Base-by-base conservation (phyloP, 2,329 filamentous ascomycete species). In the Aspergillus clavatus region DNA sequence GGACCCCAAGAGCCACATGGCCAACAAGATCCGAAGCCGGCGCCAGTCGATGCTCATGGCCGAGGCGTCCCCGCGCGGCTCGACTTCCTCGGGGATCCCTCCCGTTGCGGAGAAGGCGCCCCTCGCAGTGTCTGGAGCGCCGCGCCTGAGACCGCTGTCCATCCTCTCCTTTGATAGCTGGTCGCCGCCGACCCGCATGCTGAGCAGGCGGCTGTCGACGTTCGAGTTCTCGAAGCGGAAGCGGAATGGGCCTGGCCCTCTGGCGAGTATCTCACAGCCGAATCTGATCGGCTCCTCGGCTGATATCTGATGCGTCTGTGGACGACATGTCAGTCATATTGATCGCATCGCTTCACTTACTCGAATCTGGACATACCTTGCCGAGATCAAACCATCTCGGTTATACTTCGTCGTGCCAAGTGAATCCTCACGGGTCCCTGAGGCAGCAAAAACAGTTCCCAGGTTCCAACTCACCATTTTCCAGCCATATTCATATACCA, bases 201-300 rank as follows among this genome's bases (percentile, higher is more conserved):
- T 65, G 38, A 60, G 57, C 23, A 55, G 59, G 3, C 46, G 61
- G 6, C 50, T 66, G 2, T 57, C 57, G 6, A 42, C 55, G 11
- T 56, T 64, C 3, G 48, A 16, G 10, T 8, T 24, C 5, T 55
- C 54, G 42, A 51, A 14, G 41, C 57, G 27, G 43, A 47, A 40
- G 51, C 55, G 42, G 36, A 43, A 43, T 16, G 43, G 21, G 3
- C 38, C 35, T 19, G 46, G 10, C 18, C 52, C 52, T 29, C 27
- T 33, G 2, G 52, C 52, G 1, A 65, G 61, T 31, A 65, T 65
- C 36, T 65, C 63, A 6, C 54, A 60, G 44, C 62, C 63, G 26
- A 62, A 64, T 47, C 29, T 65, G 51, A 65, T 66, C 49, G 61
- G 62, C 7, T 58, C 62, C 11, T 65, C 61, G 19, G 61, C 52